Percentiles rank a stretch among this genome's conserved stretches.
phyloP scores from a whole-genome alignment of 176 grass and related monocot genomes.

The Dendrocalamus sinicus region DNA sequence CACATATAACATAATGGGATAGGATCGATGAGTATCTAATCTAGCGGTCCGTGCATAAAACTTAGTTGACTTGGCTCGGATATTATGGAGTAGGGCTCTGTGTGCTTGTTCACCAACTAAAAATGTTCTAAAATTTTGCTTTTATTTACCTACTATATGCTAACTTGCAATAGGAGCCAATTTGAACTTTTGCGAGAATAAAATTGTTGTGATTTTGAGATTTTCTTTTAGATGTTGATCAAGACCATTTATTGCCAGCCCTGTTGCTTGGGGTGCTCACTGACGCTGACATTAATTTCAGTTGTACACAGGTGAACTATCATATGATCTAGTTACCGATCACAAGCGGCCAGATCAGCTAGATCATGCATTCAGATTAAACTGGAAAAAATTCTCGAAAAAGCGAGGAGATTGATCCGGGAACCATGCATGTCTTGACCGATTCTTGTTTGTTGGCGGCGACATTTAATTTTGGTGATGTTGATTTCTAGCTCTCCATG shows the following conservation, averaged over 20 bases:
- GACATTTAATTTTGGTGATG: conserved; percentile 47
- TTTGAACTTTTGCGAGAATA: neutral
- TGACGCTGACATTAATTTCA: neutral
- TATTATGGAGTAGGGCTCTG: neutral
- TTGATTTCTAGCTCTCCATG: neutral
- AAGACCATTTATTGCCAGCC: neutral
- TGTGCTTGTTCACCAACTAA: neutral
- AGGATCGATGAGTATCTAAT: neutral
- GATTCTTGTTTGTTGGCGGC: conserved; percentile 45
- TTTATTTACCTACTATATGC: neutral
- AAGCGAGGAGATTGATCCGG: neutral
- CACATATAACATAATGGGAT: neutral
- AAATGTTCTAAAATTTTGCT: neutral
- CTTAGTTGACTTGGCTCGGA: neutral
- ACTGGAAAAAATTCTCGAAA: neutral
- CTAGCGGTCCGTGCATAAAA: neutral
- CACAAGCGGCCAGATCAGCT: neutral
- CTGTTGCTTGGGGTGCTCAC: conserved; percentile 17
- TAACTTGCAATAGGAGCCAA: neutral
- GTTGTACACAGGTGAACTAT: neutral
- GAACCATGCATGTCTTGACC: conserved; percentile 9
- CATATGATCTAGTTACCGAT: neutral
- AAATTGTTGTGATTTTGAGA: neutral
- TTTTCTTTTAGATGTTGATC: neutral
- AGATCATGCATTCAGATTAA: conserved; percentile 19